phyloP scores from a whole-genome alignment of 257 asterid species.

The Solanum pinnatisectum region DNA sequence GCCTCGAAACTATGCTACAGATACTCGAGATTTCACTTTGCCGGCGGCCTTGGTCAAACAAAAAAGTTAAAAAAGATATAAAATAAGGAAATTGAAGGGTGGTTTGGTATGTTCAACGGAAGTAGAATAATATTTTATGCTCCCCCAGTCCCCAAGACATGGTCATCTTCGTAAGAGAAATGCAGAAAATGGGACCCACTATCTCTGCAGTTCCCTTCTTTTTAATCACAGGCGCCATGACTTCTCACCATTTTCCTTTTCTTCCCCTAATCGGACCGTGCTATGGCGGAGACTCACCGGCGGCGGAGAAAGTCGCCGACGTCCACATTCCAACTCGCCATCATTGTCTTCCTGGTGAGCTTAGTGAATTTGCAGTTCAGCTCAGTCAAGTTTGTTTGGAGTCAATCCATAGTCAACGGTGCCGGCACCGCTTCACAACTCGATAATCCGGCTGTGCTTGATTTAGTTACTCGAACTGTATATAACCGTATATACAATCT shows the following conservation, averaged over 20 bases:
- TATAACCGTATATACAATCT: not conserved
- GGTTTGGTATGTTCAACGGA: not conserved
- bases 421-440: not conserved
- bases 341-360: not conserved
- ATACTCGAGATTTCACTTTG: not conserved
- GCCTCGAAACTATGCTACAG: not conserved
- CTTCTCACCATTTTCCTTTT: not conserved
- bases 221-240: not conserved
- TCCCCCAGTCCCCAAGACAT: not conserved
- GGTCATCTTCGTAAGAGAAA: not conserved
- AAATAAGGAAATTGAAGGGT: not conserved
- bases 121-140: not conserved
- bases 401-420: not conserved
- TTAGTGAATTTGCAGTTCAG: not conserved
- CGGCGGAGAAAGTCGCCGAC: not conserved
- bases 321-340: not conserved
- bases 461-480: slow-evolving; percentile 2
- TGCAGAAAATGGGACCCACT: not conserved
- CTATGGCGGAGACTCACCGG: not conserved
- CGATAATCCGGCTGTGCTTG: slow-evolving; percentile 7
- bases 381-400: not conserved
- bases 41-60: not conserved
- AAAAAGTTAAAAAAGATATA: not conserved
- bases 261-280: not conserved
- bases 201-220: not conserved